Base-by-base conservation (phyloP, 345 rosid species). In the Hypericum androsaemum region DNA sequence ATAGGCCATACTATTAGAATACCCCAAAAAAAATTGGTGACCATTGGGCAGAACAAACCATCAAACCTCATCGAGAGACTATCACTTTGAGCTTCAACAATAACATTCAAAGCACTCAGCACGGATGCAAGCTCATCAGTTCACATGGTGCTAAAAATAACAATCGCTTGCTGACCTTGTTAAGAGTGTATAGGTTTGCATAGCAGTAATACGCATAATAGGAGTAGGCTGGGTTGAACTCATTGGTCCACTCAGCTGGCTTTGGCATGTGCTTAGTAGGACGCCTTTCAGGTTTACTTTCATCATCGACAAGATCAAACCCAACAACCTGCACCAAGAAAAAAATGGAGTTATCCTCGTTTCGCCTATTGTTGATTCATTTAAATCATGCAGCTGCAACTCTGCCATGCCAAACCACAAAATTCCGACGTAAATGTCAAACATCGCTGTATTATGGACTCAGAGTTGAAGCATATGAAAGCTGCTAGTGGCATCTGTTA, bases 251-350 rank as follows among this genome's bases (percentile, higher is more conserved):
- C 55, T 94, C 87, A 61, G 72, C 79, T n/a, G 99, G 99, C 32
- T 97, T 88, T 44, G 99, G 97, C 99, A 94, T 94, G 78, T 94
- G 99, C 69, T 94, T 94, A 5, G 97, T 94, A 37, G 97, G 99
- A 42, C 99, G 97, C 56, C 99, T 86, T 79, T 94, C 97, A 50
- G 99, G 97, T 70, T 94, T 94, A 77, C 92, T 94, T 75, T 94
- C 99, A 64, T 94, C 97, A 69, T 94, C 99, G 7, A 94, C 99
- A 72, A 94, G 64, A 76, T 94, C 99, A 64, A 94, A 67, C 7
- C 99, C 99, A 68, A 94, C 99, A 58, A 94, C 99, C 99, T 94
- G 69, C 71, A 47, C 15, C 7, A 32, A 58, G 52, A 63, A 64
- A 65, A 12, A 56, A 48, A 62, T 37, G 40, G 40, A 53, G 51